Evolutionary conservation across 208 protist genomes (phyloP), one percentile per base, ranked within the genome.

Genomic region (Strigomonas galati): DNA sequence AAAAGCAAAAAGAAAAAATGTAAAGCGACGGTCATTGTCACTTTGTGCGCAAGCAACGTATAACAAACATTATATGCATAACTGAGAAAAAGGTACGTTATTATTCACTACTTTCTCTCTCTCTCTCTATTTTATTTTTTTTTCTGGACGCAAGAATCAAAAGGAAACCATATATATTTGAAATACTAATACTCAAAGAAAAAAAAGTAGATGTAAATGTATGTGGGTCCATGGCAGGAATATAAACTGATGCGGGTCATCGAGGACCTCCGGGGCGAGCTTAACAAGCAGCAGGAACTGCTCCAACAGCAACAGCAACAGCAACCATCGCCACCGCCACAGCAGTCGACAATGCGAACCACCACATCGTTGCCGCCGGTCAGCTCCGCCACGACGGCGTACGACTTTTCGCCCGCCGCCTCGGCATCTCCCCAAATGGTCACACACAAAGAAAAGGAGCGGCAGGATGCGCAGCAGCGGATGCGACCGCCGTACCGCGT

Each of bases 191-290:
- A 51, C 2, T 21, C 2, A n/a, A 51, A 51, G 44, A 21, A 51
- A 21, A 35, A 37, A 35, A 7, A 32, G 23, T 19, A 76, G 1
- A 49, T 46, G 2, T 32, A 62, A 63, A 89, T 89, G 83, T 89
- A 89, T 54, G 79, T 89, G 0, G 83, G 83, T 19, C 76, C 83
- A 23, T 89, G 83, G 80, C 72, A 89, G 53, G 83, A 89, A 69
- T 89, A 76, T 67, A 83, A 76, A 32, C 72, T 89, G 30, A 82
- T 86, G 73, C 74, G 72, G 71, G 74, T 78, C 56, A 83, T 89
- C 55, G 74, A 81, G 27, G 73, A 82, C 46, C 65, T 84, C 28
- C 71, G 71, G 24, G 69, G 69, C 7, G 62, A 78, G 60, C 78
- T 77, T 21, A 60, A 74, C 21, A 49, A 63, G 21, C 52, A 55